Base-by-base conservation (phyloP, 2,329 filamentous ascomycete species). In the Clonostachys solani region DNA sequence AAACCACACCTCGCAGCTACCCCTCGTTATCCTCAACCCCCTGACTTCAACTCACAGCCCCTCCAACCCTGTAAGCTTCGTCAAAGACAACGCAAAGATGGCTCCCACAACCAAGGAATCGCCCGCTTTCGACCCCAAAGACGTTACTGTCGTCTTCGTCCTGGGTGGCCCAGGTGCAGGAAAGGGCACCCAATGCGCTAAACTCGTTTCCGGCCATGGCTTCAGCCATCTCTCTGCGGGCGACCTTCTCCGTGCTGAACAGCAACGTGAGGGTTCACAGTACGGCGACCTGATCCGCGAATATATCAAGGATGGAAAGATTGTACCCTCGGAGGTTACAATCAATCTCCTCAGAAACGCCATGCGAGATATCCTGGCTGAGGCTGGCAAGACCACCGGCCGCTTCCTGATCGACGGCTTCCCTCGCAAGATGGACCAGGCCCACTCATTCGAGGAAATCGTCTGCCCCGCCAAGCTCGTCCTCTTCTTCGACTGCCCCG, bases 311-410 rank as follows among this genome's bases (percentile, higher is more conserved):
- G 86, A 99, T 65, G 94, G 94, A 50, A 84, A 84, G 58, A 99
- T 99, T 67, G 94, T 99, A 53, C 94, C 94, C n/a, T 95, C 96
- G 89, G 92, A 97, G 68, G 91, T 97, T 44, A 99, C 94, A 6
- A 87, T 99, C 50, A 86, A 92, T 60, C 73, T 99, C 35, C 80
- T 99, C 40, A 92, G 96, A 71, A 95, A 96, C 68, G 90, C 92
- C 49, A 97, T 99, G 89, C 36, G 36, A 18, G 36, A n/a, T 3
- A 38, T 18, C 15, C 12, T n/a, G 36, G 12, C 36, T 7, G 9
- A n/a, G 8, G 12, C 36, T 18, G 36, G 17, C 36, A 18, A n/a
- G 36, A 78, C 77, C 48, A 82, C 79, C 9, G 77, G 80, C 12
- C 83, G 87, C 59, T 97, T 97, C 75, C 71, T 86, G 47, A 83